These are phyloP conservation scores for Metschnikowia borealis DNA, from an alignment of 805 yeast genomes.

Conservation along the genomic window DNA sequence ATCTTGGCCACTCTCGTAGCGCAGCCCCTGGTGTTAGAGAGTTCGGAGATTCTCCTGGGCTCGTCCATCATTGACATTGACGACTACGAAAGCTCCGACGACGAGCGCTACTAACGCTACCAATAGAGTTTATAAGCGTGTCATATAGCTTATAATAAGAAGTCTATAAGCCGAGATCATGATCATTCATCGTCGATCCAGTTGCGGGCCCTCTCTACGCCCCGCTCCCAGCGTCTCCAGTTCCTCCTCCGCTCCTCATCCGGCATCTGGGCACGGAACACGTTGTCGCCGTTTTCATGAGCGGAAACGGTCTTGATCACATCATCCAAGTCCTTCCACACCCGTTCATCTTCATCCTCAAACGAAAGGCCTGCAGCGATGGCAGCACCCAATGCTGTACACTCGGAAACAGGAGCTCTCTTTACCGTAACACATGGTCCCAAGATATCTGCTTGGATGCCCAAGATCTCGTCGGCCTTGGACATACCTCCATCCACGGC, in stretches of 20 bases:
- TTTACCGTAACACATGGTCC: slow-evolving; percentile 83
- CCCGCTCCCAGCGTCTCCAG: slow-evolving; percentile 82
- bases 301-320: slow-evolving; percentile 44
- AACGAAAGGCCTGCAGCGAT: slow-evolving; percentile 84
- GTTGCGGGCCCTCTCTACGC: slow-evolving; percentile 73
- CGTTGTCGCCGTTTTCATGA: slow-evolving; percentile 23
- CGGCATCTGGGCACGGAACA: slow-evolving; percentile 41
- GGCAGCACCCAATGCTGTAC: slow-evolving; percentile 95
- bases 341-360: slow-evolving; percentile 44
- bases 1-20: not conserved
- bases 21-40: not conserved
- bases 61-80: slow-evolving; percentile 16
- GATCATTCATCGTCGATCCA: slow-evolving; percentile 55
- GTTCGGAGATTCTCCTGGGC: not conserved
- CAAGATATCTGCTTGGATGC: slow-evolving; percentile 86
- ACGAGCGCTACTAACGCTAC: not conserved
- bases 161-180: too few relatives aligned
- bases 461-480: slow-evolving; percentile 84
- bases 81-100: slow-evolving; percentile 23
- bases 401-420: slow-evolving; percentile 79
- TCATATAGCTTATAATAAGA: too few relatives aligned
- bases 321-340: slow-evolving; percentile 77
- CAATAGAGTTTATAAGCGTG: not conserved
- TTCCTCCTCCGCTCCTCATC: slow-evolving; percentile 55
- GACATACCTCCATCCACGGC: slow-evolving; percentile 97